Conservation (phyloP, 2,329 filamentous ascomycete species). For the Ceratocystis albifundus region DNA sequence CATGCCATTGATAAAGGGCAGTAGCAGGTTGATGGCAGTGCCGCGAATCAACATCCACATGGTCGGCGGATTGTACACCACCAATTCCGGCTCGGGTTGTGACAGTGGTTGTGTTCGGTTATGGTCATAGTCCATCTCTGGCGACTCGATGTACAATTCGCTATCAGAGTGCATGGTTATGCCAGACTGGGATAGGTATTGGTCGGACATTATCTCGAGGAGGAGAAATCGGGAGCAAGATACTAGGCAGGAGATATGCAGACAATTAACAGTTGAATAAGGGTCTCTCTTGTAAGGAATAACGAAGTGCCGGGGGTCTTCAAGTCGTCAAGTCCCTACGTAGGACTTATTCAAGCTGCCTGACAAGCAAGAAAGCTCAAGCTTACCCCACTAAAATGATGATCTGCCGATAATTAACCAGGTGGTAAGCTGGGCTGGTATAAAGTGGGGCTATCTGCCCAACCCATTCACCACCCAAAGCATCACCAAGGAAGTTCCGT, state of each 20-base stretch:
- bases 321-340: not conserved
- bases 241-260: not conserved
- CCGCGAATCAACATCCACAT: constrained; percentile 76
- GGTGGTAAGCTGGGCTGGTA: no score
- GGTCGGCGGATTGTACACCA: constrained; percentile 82
- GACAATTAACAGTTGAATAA: not conserved
- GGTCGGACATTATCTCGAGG: constrained; percentile 17
- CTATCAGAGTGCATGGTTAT: constrained; percentile 72
- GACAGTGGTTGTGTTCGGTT: constrained; percentile 36
- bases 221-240: no score
- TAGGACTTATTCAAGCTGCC: not conserved
- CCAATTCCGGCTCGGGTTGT: constrained; percentile 49
- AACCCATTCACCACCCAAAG: no score
- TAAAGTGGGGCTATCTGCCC: no score
- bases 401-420: not conserved
- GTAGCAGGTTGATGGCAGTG: constrained; percentile 84
- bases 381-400: not conserved
- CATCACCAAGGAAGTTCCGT: no score
- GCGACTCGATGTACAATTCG: constrained; percentile 63
- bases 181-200: constrained; percentile 51
- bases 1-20: constrained; percentile 94
- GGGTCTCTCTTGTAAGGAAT: not conserved
- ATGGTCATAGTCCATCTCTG: constrained; percentile 49
- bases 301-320: not conserved
- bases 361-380: not conserved